Evolutionary conservation across 257 asterid genomes (phyloP), one percentile per base, ranked within the genome.

Genomic region (Leptodermis oblonga): DNA sequence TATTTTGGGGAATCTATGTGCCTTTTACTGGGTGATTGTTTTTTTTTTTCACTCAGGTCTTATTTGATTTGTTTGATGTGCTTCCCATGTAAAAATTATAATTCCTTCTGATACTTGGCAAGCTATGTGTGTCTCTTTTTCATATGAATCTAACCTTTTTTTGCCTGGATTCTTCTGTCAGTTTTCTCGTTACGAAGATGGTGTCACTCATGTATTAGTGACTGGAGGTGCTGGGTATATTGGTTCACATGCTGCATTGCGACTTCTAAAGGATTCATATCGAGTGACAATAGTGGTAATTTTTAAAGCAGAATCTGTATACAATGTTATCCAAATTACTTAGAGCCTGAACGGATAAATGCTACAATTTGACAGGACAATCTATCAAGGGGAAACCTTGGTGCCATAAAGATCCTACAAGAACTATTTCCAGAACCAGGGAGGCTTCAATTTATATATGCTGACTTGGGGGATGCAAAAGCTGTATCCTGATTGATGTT

Each of bases 161-260:
- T 59, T 41, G 46, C 7, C 37, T 74, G 59, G 72, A 42, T 55
- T 36, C 79, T 52, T 11, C 42, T 10, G 59, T 65, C 84, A 92
- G 97, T 90, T 92, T 72, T 86, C 97, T 45, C 80, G 76, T 67
- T 92, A 81, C 42, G 96, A 92, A 81, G 81, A 86, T 17, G 98
- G 97, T 48, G 95, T 90, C 41, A 84, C 94, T 77, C 98, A 92
- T 76, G 96, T 92, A 71, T 79, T 92, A 65, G 96, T 92, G 51
- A 92, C 98, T 37, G 98, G 98, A 79, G 98, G 98, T 69, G 98
- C 97, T 71, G 98, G 96, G 23, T 92, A 82, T 80, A 92, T 92
- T 49, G 98, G 98, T 65, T 90, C 98, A 61, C 98, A 92, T 79
- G 95, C 97, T 62, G 89, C 90, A 37, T 76, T 92, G 70, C 84